phyloP scores from a whole-genome alignment of 83 land plant species.

The Picea abies region DNA sequence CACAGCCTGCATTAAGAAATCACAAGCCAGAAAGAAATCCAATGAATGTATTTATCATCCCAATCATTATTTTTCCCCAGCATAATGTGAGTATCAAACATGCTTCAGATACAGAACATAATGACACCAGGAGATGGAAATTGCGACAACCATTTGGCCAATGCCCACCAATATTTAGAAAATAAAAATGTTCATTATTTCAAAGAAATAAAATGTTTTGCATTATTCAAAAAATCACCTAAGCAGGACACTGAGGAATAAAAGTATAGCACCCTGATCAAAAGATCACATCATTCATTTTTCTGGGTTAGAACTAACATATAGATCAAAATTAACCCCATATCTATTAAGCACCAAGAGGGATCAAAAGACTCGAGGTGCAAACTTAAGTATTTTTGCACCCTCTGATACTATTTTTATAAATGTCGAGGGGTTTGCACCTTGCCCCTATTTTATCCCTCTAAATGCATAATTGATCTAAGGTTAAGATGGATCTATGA shows the following conservation, averaged over 20 bases:
- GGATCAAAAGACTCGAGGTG: no score
- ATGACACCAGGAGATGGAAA: background rate
- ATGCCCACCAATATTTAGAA: background rate
- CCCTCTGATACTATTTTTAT: no score
- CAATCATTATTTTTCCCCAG: background rate
- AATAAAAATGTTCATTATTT: background rate
- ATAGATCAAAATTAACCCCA: no score
- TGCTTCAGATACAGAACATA: background rate
- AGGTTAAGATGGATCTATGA: no score
- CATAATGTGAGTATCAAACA: background rate
- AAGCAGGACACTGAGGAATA: background rate
- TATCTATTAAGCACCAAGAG: no score
- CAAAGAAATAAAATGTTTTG: background rate
- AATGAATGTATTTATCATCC: background rate
- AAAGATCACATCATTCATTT: slow-evolving; percentile 1
- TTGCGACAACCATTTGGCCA: background rate
- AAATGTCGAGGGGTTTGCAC: no score
- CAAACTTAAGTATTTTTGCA: no score
- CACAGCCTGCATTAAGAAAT: slow-evolving; percentile 71
- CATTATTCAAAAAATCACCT: background rate
- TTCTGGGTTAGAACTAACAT: background rate
- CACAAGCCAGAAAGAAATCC: background rate
- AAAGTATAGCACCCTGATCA: background rate
- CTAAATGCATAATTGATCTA: no score
- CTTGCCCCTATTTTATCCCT: no score